Base-by-base conservation (phyloP, 768 basidiomycete species). In the Psilocybe cyanescens region DNA sequence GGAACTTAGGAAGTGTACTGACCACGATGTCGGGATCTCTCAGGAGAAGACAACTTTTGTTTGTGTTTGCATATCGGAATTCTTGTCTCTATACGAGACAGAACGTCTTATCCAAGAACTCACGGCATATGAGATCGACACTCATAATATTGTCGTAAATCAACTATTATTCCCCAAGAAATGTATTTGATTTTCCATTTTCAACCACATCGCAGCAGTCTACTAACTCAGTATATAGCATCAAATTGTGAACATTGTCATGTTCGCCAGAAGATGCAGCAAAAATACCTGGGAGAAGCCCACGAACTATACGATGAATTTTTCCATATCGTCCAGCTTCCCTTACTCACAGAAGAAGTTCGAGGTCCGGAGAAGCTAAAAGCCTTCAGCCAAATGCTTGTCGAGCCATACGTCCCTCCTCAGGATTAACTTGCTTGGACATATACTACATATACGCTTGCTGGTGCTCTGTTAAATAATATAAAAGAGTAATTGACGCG, bases 1-100 rank as follows among this genome's bases (percentile, higher is more conserved):
- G n/a, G 24, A 24, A 24, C 24, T 16, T 12, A 1, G n/a, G 41
- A 12, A 44, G 7, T 12, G 1, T 44, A n/a, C 41, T 44, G n/a
- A 44, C n/a, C 41, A 14, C 16, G 8, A 14, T 30, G 4, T 17
- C 24, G 24, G 12, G 37, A 8, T 30, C 53, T 35, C 67, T 2
- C 41, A 96, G 94, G 97, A 99, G 78, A 97, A 96, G 79, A 99
- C 97, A 9, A 98, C 95, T 16, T 99, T 99, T 70, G 91, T 99
- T 68, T 98, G 97, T 70, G 97, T 99, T 55, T 95, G 95, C 81
- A 98, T 99, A 71, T 97, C 97, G 55, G 97, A 99, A 75, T 99
- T 99, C 84, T 78, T 99, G 67, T 97, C 95, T 12, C 80, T 99
- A 29, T 99, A 99, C 75, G 97, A 99, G 81, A 99, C 97, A 29